phyloP scores from a whole-genome alignment of 306 rosid species.

The Quillaja saponaria region DNA sequence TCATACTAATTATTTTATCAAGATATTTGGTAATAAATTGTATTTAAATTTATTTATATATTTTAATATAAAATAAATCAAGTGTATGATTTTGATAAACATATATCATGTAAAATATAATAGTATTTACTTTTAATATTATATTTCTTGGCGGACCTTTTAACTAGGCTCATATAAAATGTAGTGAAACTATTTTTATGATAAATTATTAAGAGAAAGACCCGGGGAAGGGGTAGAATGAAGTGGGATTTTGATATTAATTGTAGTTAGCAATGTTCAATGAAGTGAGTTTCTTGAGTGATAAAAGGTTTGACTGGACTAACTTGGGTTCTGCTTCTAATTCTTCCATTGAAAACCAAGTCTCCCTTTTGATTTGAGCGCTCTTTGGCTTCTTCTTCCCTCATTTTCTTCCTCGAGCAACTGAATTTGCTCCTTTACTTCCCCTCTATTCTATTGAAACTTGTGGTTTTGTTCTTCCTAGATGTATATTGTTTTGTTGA shows the following conservation, averaged over 20 bases:
- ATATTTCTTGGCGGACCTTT: conserved; percentile 36
- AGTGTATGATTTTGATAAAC: too few species aligned
- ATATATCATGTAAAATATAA: too few species aligned
- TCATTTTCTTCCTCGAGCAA: conserved; percentile 89
- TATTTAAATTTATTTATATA: conserved; percentile 26
- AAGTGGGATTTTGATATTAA: conserved; percentile 38
- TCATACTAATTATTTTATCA: too few species aligned
- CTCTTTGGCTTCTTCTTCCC: conserved; percentile 64
- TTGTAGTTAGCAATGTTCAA: too few species aligned
- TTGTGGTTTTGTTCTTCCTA: conserved; percentile 67
- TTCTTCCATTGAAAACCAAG: conserved; percentile 11
- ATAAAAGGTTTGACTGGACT: conserved; percentile 59
- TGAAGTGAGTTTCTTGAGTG: conserved; percentile 39
- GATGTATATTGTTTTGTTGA: conserved; percentile 45
- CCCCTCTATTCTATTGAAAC: conserved; percentile 65
- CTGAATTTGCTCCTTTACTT: conserved; percentile 63
- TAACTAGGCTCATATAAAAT: not conserved
- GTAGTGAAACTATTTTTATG: too few species aligned
- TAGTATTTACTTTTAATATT: too few species aligned
- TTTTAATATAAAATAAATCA: too few species aligned
- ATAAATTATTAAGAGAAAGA: conserved; percentile 11
- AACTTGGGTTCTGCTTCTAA: conserved; percentile 26
- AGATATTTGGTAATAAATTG: too few species aligned
- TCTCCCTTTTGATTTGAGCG: conserved; percentile 58
- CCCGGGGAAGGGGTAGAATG: too few species aligned